Evolutionary conservation across 192 early-diverging fungal genomes (phyloP).

Genomic region (Coemansia sp.): DNA sequence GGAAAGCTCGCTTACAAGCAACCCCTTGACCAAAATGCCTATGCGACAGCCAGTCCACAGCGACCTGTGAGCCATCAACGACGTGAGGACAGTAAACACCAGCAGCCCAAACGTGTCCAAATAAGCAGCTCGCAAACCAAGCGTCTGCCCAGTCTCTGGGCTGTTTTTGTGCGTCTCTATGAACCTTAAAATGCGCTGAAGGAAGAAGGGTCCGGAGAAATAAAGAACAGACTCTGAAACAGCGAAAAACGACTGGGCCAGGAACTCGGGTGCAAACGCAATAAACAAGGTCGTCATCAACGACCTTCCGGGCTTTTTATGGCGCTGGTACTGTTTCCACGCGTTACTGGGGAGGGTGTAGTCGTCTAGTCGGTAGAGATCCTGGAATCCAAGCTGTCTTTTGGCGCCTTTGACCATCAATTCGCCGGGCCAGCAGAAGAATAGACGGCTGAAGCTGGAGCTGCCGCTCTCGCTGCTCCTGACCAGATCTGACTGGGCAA

Average conservation of each 20-base stretch:
- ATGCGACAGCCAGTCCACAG: constrained; percentile 69
- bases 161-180: constrained; percentile 39
- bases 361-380: constrained; percentile 61
- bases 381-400: constrained; percentile 60
- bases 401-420: constrained; percentile 60
- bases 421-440: constrained; percentile 64
- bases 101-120: constrained; percentile 65
- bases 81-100: constrained; percentile 40
- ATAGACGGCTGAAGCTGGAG: constrained; percentile 31
- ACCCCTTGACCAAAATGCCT: constrained; percentile 62
- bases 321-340: constrained; percentile 35
- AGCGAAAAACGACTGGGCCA: constrained; percentile 41
- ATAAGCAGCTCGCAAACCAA: constrained; percentile 46
- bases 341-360: constrained; percentile 52
- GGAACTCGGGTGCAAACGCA: constrained; percentile 50
- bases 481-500: constrained; percentile 16
- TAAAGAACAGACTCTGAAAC: constrained; percentile 25
- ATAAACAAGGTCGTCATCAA: constrained; percentile 36
- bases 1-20: constrained; percentile 68
- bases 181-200: constrained; percentile 60
- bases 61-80: constrained; percentile 54
- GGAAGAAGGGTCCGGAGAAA: constrained; percentile 61
- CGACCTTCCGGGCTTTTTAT: constrained; percentile 26
- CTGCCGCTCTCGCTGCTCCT: constrained; percentile 34
- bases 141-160: neutral